Conservation (phyloP, 768 basidiomycete species). For the Phaeotremella skinneri region DNA sequence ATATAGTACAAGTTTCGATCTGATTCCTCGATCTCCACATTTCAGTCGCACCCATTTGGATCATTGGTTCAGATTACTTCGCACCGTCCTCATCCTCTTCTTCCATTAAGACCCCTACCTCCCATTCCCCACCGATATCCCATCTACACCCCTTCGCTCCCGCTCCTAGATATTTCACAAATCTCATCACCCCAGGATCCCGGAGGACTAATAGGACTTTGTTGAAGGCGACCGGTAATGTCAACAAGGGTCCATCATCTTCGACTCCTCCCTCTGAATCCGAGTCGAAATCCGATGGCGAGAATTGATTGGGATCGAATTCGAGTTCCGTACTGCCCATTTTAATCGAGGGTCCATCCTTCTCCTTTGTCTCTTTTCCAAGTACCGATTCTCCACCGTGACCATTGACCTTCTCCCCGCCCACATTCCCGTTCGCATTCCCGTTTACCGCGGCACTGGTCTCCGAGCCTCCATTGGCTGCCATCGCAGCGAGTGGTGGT, state of each 20-base stretch:
- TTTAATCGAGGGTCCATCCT: slow-evolving; percentile 33
- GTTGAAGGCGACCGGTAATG: slow-evolving; percentile 86
- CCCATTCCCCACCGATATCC: slow-evolving; percentile 91
- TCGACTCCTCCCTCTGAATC: slow-evolving; percentile 55
- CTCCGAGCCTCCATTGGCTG: slow-evolving; percentile 9
- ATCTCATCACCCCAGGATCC: slow-evolving; percentile 88
- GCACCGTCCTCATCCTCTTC: slow-evolving; percentile 57
- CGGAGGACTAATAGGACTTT: slow-evolving; percentile 80
- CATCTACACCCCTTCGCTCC: slow-evolving; percentile 85
- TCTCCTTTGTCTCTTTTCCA: slow-evolving; percentile 13
- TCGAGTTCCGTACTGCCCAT: slow-evolving; percentile 47
- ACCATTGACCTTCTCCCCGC: slow-evolving; percentile 53
- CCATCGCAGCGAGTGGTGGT: slow-evolving; percentile 14
- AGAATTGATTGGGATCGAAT: slow-evolving; percentile 50
- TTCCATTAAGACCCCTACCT: slow-evolving; percentile 75
- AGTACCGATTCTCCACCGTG: too few relatives aligned
- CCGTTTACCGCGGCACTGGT: neutral
- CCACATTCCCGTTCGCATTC: slow-evolving; percentile 36
- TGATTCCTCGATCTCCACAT: too few relatives aligned
- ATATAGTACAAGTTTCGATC: too few relatives aligned
- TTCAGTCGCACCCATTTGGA: neutral
- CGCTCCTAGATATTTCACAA: slow-evolving; percentile 91
- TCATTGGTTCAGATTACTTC: slow-evolving; percentile 16
- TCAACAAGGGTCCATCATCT: slow-evolving; percentile 73
- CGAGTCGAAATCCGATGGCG: slow-evolving; percentile 48